Conservation (phyloP, 345 rosid genomes). For the Brassica nigra region DNA sequence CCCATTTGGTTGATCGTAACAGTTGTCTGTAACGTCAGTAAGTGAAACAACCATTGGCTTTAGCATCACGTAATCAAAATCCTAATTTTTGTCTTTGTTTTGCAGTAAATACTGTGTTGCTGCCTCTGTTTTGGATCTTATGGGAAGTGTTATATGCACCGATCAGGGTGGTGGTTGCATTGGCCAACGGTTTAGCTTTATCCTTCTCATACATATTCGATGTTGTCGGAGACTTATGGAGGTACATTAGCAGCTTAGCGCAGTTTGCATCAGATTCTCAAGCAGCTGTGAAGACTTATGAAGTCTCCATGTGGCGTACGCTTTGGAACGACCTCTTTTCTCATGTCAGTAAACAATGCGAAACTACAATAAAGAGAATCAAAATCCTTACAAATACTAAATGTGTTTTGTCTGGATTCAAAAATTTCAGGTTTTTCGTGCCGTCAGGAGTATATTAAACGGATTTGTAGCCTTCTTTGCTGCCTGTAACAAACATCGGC, state of each 20-base stretch:
- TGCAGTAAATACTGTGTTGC: conserved; percentile 63
- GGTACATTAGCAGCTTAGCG: conserved; percentile 53
- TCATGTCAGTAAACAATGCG: conserved; percentile 52
- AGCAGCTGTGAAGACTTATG: conserved; percentile 56
- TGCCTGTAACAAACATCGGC: conserved; percentile 97
- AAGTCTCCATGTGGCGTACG: conserved; percentile 85
- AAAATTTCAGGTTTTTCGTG: conserved; percentile 81
- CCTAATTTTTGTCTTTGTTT: background rate
- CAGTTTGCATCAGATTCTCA: conserved; percentile 67
- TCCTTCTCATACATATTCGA: conserved; percentile 50
- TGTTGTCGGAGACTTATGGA: conserved; percentile 56
- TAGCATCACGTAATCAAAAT: background rate
- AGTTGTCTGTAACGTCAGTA: conserved; percentile 62
- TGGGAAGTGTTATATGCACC: conserved; percentile 78
- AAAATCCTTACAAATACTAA: conserved; percentile 1
- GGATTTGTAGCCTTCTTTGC: conserved; percentile 88
- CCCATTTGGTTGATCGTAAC: conserved; percentile 65
- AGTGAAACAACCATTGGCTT: conserved; percentile 22
- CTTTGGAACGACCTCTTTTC: conserved; percentile 99
- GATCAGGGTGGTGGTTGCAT: conserved; percentile 58
- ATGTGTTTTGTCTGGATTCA: background rate
- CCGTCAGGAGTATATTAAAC: conserved; percentile 82
- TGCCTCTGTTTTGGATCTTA: conserved; percentile 63
- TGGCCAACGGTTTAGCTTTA: conserved; percentile 50
- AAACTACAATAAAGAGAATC: background rate